Evolutionary conservation across 1,284 basidiomycete species (phyloP), one percentile per base, ranked within the genome.

Genomic region (Ganoderma resinaceum): DNA sequence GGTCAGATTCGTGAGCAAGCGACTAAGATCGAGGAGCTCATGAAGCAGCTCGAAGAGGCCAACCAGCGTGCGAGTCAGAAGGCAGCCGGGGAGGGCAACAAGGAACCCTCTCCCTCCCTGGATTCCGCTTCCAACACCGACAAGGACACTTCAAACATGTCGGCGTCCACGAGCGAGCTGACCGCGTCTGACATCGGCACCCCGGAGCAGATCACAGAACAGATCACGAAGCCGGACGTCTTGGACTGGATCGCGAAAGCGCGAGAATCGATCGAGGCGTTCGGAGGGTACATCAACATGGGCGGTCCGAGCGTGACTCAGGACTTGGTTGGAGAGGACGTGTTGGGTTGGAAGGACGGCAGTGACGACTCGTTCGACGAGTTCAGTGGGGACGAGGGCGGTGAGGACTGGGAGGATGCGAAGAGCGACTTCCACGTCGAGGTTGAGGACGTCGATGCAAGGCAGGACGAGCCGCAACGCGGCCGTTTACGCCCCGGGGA

Each of bases 191-290:
- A 77, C 67, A 66, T 68, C 26, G 77, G 76, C 63, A 61, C 66
- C 37, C 69, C 62, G 35, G 74, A 52, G 53, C 68, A 60, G 37
- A 70, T 60, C 29, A 38, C 53, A n/a, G 61, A 63, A 59, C 64
- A 67, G 46, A 59, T 67, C 43, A 76, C 75, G 53, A 80, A 79
- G 69, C 79, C 80, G 61, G 82, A 82, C 69, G 86, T 92, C 65
- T 85, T 88, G 73, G 87, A 91, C 70, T 94, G 92, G 92, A 88
- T 94, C 66, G 83, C 87, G 20, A 90, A 88, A 75, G 91, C 91
- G 1, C 86, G 88, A 53, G 86, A 88, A 66, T 89, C 86, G 40
- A 82, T 93, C 55, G 84, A 87, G 66, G 87, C 89, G 60, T 90
- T 91, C 68, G 90, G 88, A 20, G 86, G 85, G 7, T 86, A 88